phyloP scores from a whole-genome alignment of 78 protist species.

The Dictyostelium citrinum region DNA sequence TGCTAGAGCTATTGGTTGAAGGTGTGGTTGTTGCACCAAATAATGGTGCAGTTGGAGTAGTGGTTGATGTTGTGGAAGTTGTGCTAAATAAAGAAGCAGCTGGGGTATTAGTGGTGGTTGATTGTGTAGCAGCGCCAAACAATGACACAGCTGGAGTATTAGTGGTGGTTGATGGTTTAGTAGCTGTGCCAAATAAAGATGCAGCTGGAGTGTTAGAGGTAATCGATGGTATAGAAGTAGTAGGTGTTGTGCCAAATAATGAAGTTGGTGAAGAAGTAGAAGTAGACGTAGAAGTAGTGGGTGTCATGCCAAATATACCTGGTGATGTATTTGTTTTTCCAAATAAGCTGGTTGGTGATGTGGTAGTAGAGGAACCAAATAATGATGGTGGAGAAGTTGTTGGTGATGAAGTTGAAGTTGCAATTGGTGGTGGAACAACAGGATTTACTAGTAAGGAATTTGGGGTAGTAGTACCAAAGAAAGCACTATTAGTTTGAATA shows the following conservation, averaged over 20 bases:
- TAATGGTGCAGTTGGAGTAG: not conserved
- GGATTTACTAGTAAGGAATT: not conserved
- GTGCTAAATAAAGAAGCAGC: not conserved
- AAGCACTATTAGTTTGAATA: not conserved
- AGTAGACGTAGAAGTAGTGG: not conserved
- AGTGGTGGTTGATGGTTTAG: not conserved
- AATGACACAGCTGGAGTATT: no score
- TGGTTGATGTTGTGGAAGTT: not conserved
- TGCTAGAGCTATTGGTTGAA: not conserved
- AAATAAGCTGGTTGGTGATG: not conserved
- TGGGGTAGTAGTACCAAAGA: not conserved
- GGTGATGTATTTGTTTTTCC: not conserved
- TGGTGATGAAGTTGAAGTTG: not conserved
- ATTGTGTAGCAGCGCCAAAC: not conserved
- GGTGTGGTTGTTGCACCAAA: not conserved
- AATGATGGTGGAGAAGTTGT: constrained; percentile 6
- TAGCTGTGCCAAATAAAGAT: not conserved
- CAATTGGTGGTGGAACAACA: not conserved
- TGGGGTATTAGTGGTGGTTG: not conserved
- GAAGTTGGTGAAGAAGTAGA: not conserved
- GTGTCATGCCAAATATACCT: not conserved
- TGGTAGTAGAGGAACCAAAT: not conserved
- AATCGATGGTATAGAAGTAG: not conserved
- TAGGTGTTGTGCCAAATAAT: not conserved
- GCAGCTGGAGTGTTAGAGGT: not conserved